Conservation (phyloP, 495 filamentous ascomycete genomes). For the Tuber melanosporum region DNA sequence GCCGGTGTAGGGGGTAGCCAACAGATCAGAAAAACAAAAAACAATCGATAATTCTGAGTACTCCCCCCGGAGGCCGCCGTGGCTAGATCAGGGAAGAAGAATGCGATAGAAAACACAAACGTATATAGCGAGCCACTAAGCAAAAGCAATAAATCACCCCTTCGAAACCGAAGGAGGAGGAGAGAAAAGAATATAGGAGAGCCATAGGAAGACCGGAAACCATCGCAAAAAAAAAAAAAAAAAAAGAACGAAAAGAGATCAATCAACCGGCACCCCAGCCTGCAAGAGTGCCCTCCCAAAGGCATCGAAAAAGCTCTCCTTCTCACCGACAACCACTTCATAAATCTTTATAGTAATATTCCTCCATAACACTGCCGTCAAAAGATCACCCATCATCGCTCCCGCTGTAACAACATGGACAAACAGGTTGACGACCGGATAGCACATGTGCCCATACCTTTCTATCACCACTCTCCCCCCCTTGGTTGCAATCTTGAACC, state of each 20-base stretch:
- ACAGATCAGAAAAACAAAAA: background rate
- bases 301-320: slow-evolving; percentile 8
- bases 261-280: background rate
- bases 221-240: background rate
- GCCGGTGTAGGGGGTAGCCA: background rate
- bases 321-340: slow-evolving; percentile 18
- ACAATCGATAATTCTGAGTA: background rate
- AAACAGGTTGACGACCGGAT: background rate
- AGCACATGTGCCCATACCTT: slow-evolving; percentile 1
- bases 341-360: slow-evolving; percentile 8
- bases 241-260: background rate
- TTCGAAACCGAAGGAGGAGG: background rate
- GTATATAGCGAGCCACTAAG: background rate
- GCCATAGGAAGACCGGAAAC: background rate
- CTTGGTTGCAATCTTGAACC: slow-evolving; percentile 9
- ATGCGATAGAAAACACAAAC: background rate
- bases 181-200: background rate
- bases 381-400: background rate
- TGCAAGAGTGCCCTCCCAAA: background rate
- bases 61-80: background rate
- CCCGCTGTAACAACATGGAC: background rate
- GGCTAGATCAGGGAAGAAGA: background rate
- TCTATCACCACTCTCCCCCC: background rate
- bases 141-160: background rate
- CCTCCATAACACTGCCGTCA: slow-evolving; percentile 9